Percentiles rank a stretch among this genome's conserved stretches.
These are phyloP conservation scores for Moesziomyces sp. DNA, from an alignment of 1,284 basidiomycete species.

Conservation along the genomic window DNA sequence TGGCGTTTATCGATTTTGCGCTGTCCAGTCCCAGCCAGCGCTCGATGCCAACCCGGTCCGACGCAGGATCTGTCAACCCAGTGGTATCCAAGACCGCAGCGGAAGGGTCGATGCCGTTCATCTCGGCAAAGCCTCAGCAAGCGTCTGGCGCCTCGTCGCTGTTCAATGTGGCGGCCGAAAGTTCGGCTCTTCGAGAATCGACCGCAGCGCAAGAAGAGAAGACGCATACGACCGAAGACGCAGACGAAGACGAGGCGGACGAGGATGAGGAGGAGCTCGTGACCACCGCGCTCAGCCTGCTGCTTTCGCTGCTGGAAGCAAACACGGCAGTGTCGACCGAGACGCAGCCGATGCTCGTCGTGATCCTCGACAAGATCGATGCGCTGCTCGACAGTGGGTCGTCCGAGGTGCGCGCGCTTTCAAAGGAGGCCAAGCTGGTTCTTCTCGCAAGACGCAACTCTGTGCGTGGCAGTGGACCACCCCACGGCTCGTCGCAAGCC, in stretches of 20 bases:
- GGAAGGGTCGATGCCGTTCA: conserved; percentile 32
- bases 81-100: background rate
- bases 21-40: conserved; percentile 29
- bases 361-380: conserved; percentile 54
- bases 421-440: conserved; percentile 81
- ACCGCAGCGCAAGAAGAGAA: background rate
- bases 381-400: conserved; percentile 37
- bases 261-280: conserved; percentile 53
- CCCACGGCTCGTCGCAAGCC: background rate
- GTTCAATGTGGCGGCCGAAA: conserved; percentile 20
- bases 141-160: conserved; percentile 14
- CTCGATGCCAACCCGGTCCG: background rate
- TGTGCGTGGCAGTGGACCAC: conserved; percentile 7
- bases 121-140: conserved; percentile 15
- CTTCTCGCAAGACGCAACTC: conserved; percentile 76
- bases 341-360: conserved; percentile 52
- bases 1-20: conserved; percentile 61
- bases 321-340: conserved; percentile 35
- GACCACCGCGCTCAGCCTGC: conserved; percentile 54
- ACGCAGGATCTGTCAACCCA: background rate
- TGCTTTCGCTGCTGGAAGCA: conserved; percentile 62
- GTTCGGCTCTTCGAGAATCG: background rate
- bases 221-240: background rate
- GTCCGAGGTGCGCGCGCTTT: conserved; percentile 71
- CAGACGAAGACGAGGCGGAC: conserved; percentile 6